Evolutionary conservation across 2,329 filamentous ascomycete species (phyloP).

Genomic region (Zasmidium angulare): DNA sequence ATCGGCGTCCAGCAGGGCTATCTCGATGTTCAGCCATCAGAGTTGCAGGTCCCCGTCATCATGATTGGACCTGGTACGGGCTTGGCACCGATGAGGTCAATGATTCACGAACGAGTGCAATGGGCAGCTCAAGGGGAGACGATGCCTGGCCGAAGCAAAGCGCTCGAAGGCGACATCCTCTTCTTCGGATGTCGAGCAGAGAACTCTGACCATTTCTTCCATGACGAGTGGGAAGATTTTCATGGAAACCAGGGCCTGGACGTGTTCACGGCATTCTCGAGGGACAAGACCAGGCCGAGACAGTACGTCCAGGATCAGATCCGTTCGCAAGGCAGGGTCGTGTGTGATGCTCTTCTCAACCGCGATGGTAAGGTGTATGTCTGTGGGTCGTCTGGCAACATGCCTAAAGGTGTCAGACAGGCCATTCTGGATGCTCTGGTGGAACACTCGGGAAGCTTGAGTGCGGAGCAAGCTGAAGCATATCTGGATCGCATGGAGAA

Average conservation of each 20-base stretch:
- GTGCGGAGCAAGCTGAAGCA: slow-evolving; percentile 60
- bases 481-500: slow-evolving; percentile 55
- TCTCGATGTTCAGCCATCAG: slow-evolving; percentile 48
- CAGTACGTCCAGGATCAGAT: slow-evolving; percentile 68
- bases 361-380: slow-evolving; percentile 56
- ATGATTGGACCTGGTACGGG: slow-evolving; percentile 85
- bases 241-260: slow-evolving; percentile 46
- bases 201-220: slow-evolving; percentile 77
- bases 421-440: slow-evolving; percentile 63
- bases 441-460: slow-evolving; percentile 34
- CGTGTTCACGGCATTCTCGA: slow-evolving; percentile 67
- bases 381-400: slow-evolving; percentile 64
- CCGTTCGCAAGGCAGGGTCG: slow-evolving; percentile 48
- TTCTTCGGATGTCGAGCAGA: slow-evolving; percentile 84
- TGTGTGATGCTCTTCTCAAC: slow-evolving; percentile 55
- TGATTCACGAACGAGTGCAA: slow-evolving; percentile 69
- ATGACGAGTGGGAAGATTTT: slow-evolving; percentile 66
- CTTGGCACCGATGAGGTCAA: slow-evolving; percentile 76
- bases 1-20: slow-evolving; percentile 59
- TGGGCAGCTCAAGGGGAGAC: slow-evolving; percentile 36
- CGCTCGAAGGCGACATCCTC: slow-evolving; percentile 51
- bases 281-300: slow-evolving; percentile 63
- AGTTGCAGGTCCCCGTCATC: slow-evolving; percentile 61
- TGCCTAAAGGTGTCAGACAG: slow-evolving; percentile 69
- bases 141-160: slow-evolving; percentile 3